phyloP scores from a whole-genome alignment of 352 stramenopile species.

The Halophytophthora polymorphica region DNA sequence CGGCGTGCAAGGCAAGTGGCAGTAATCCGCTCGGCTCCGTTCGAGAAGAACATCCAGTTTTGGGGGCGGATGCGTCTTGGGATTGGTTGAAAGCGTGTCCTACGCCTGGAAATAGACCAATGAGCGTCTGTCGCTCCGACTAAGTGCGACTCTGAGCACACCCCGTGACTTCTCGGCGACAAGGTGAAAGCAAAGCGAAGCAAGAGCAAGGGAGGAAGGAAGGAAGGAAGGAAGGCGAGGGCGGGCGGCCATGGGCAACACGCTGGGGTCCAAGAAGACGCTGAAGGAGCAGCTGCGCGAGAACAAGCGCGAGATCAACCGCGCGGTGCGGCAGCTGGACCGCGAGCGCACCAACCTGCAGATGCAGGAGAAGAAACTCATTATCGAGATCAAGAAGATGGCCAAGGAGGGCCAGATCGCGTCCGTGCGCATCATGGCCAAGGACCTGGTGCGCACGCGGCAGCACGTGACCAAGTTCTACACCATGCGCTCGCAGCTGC shows the following conservation, averaged over 20 bases:
- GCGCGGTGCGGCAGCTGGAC: slow-evolving; percentile 95
- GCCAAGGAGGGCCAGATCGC: slow-evolving; percentile 95
- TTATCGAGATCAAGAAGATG: slow-evolving; percentile 98
- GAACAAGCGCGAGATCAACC: slow-evolving; percentile 98
- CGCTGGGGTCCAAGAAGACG: slow-evolving; percentile 77
- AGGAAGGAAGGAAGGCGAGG: too few species aligned
- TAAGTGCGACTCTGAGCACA: too few species aligned
- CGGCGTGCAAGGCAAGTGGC: too few species aligned
- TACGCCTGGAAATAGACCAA: too few species aligned
- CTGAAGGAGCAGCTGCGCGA: slow-evolving; percentile 92
- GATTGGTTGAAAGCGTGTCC: too few species aligned
- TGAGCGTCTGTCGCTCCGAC: too few species aligned
- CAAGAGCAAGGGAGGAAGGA: too few species aligned
- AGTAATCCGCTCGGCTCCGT: too few species aligned
- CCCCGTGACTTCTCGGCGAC: too few species aligned
- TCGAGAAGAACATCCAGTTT: too few species aligned
- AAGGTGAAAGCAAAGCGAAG: too few species aligned
- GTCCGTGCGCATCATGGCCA: slow-evolving; percentile 97
- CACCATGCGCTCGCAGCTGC: slow-evolving; percentile 96
- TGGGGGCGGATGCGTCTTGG: too few species aligned
- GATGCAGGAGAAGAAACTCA: slow-evolving; percentile 93
- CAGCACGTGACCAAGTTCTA: slow-evolving; percentile 98
- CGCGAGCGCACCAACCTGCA: slow-evolving; percentile 92
- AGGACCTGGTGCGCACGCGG: slow-evolving; percentile 94
- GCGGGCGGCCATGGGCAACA: slow-evolving; percentile 60